Conservation (phyloP, 176 grass and related monocot species). For the Aegilops speltoides region DNA sequence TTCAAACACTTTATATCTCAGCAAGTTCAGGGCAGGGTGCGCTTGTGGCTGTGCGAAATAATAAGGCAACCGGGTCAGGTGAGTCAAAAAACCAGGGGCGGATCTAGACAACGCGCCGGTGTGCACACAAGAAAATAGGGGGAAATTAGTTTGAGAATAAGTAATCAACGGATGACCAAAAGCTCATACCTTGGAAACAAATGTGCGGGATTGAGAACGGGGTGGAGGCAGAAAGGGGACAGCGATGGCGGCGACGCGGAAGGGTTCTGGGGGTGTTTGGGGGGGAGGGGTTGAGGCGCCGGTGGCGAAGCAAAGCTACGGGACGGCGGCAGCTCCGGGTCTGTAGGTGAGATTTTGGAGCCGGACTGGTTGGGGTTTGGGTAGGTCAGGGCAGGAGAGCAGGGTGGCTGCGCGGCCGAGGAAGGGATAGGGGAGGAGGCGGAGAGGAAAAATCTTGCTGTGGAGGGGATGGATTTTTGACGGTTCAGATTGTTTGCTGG, state of each 20-base stretch:
- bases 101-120: background rate
- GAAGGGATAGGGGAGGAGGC: background rate
- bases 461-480: background rate
- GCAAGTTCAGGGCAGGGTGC: background rate
- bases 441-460: background rate
- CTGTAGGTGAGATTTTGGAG: constrained; percentile 2
- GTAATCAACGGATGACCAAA: background rate
- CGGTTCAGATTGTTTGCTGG: background rate
- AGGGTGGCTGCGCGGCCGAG: constrained; percentile 9
- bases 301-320: background rate
- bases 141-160: background rate
- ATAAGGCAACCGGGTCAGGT: constrained; percentile 1
- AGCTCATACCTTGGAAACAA: background rate
- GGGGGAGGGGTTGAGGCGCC: background rate
- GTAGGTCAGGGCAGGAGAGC: constrained; percentile 6
- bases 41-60: constrained; percentile 2
- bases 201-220: background rate
- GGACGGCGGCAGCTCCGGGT: background rate
- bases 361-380: background rate
- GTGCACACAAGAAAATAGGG: background rate
- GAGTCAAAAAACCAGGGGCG: background rate
- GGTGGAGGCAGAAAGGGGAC: background rate
- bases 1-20: constrained; percentile 2
- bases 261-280: background rate
- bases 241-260: background rate